These are phyloP conservation scores for Pseudoscleropodium purum DNA, from an alignment of 225 moss, liverwort and hornwort species.

Conservation along the genomic window DNA sequence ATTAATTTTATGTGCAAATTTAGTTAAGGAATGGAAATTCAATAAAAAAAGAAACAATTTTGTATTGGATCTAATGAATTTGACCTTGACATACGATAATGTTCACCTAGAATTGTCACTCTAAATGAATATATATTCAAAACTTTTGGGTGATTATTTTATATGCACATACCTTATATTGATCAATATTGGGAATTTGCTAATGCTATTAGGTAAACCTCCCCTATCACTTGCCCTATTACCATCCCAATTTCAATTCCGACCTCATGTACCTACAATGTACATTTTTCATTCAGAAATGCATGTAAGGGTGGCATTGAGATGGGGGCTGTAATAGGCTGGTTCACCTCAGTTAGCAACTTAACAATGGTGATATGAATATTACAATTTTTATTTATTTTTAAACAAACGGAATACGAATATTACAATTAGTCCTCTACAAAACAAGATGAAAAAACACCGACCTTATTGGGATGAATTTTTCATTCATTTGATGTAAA, in stretches of 20 bases:
- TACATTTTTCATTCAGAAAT: neutral
- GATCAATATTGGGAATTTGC: neutral
- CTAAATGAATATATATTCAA: accelerated
- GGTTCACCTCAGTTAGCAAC: neutral
- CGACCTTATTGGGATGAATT: no score
- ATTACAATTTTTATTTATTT: neutral
- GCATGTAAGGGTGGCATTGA: neutral
- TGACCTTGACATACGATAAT: no score
- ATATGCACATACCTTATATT: neutral
- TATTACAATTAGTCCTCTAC: neutral
- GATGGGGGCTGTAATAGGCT: neutral
- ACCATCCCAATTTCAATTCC: neutral
- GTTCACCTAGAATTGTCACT: neutral
- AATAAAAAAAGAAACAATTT: no score
- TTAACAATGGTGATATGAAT: neutral
- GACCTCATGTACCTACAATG: accelerated
- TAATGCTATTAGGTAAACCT: accelerated
- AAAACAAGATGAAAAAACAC: neutral
- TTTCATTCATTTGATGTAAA: neutral
- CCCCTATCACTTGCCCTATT: neutral
- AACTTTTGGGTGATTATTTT: accelerated
- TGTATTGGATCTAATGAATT: no score
- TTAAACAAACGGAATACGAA: no score
- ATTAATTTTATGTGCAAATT: neutral
- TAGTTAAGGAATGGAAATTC: no score